These are phyloP conservation scores for Pleodorina starrii DNA, from an alignment of 139 green algal species.

Conservation along the genomic window DNA sequence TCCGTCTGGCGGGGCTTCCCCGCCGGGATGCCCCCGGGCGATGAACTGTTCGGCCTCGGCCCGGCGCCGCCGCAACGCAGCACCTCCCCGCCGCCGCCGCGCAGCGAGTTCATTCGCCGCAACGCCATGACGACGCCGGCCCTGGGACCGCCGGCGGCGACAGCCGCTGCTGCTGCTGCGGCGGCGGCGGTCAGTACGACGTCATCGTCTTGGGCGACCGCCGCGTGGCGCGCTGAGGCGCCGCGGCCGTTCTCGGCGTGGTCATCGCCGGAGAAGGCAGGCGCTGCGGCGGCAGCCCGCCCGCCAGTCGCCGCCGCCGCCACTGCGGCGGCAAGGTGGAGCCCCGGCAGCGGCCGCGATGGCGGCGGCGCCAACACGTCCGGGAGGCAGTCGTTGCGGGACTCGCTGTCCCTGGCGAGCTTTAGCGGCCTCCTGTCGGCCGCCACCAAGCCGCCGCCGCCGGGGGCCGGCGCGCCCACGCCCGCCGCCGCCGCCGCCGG, in stretches of 20 bases:
- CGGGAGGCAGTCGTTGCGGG: background rate
- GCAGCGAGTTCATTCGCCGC: background rate
- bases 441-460: background rate
- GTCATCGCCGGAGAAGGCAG: background rate
- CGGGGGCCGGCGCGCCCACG: no score
- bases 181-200: background rate
- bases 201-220: background rate
- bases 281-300: no score
- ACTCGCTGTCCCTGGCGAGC: background rate
- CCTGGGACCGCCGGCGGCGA: background rate
- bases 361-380: background rate
- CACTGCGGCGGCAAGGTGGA: background rate
- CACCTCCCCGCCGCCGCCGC: background rate
- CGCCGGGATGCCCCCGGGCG: no score
- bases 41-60: background rate
- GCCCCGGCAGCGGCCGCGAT: background rate
- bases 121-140: conserved; percentile 4
- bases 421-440: background rate
- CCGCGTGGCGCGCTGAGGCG: background rate
- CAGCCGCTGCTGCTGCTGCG: background rate
- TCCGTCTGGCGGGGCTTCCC: background rate
- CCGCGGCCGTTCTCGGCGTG: background rate
- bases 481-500: no score
- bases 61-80: background rate
- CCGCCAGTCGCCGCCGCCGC: no score